These are phyloP conservation scores for Geoglossum glabrum DNA, from an alignment of 495 filamentous ascomycete species.

Conservation along the genomic window DNA sequence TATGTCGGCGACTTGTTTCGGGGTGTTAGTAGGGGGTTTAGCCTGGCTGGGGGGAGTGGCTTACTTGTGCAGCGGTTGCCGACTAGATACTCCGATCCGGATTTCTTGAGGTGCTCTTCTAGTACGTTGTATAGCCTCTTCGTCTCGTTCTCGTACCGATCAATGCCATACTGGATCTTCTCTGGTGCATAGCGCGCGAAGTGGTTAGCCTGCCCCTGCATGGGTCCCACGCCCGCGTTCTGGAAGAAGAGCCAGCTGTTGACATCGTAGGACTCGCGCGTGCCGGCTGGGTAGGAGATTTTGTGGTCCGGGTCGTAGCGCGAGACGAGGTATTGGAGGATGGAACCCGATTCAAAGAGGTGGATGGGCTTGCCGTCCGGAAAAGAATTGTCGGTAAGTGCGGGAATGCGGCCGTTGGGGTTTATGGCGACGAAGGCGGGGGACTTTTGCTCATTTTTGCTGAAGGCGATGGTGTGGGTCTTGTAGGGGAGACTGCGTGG, in stretches of 20 bases:
- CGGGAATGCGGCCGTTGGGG: slow-evolving; percentile 90
- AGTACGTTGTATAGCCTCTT: slow-evolving; percentile 63
- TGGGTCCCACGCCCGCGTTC: slow-evolving; percentile 69
- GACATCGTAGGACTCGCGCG: slow-evolving; percentile 56
- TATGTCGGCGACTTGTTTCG: slow-evolving; percentile 76
- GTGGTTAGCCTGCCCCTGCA: slow-evolving; percentile 89
- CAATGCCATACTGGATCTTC: slow-evolving; percentile 67
- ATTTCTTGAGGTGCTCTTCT: slow-evolving; percentile 46
- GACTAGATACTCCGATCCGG: slow-evolving; percentile 24
- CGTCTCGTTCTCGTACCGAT: slow-evolving; percentile 66
- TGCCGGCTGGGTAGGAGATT: slow-evolving; percentile 57
- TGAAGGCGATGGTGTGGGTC: slow-evolving; percentile 45
- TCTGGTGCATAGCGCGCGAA: slow-evolving; percentile 76
- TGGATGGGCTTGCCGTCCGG: slow-evolving; percentile 33
- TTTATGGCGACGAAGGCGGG: slow-evolving; percentile 81
- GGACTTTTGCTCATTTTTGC: slow-evolving; percentile 60
- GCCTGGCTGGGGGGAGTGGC: slow-evolving; percentile 2
- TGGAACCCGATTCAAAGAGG: slow-evolving; percentile 68
- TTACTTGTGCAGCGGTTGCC: slow-evolving; percentile 1
- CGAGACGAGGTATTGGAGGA: slow-evolving; percentile 70
- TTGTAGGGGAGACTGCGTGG: slow-evolving; percentile 25
- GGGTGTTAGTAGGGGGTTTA: slow-evolving; percentile 42
- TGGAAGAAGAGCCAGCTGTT: slow-evolving; percentile 60
- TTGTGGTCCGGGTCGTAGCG: slow-evolving; percentile 70
- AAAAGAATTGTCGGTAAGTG: slow-evolving; percentile 48